Conservation (phyloP, 208 protist genomes). For the Acanthamoeba healyi region DNA sequence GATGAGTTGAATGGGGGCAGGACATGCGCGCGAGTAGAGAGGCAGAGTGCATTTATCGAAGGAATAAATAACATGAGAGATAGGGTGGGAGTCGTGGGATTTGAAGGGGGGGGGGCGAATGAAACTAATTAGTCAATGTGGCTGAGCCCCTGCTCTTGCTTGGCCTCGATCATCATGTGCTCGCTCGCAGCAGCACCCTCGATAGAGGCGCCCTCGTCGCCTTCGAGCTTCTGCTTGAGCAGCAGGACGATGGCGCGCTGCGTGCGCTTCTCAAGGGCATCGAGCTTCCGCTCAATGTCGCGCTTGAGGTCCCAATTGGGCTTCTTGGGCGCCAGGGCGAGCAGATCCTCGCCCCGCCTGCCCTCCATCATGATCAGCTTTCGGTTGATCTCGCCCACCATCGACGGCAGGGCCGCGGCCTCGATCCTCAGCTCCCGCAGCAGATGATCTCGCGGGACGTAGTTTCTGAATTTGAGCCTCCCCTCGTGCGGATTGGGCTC, state of each 20-base stretch:
- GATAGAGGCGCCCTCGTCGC: not conserved
- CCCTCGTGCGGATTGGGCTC: slow-evolving; percentile 26
- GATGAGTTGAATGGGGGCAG: no score
- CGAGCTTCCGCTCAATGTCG: slow-evolving; percentile 83
- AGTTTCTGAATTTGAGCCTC: slow-evolving; percentile 39
- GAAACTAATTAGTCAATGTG: not conserved
- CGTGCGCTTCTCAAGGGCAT: slow-evolving; percentile 83
- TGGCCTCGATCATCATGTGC: not conserved
- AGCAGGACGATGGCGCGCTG: slow-evolving; percentile 83
- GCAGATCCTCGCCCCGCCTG: slow-evolving; percentile 21
- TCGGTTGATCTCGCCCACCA: slow-evolving; percentile 60
- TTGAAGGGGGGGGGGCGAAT: no score
- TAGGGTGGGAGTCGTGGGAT: not conserved
- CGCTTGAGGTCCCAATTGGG: slow-evolving; percentile 87
- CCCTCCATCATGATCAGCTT: slow-evolving; percentile 42
- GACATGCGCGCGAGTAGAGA: no score
- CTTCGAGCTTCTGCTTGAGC: slow-evolving; percentile 34
- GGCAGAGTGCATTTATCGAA: not conserved
- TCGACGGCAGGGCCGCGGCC: slow-evolving; percentile 21
- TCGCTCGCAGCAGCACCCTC: not conserved
- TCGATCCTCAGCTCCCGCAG: slow-evolving; percentile 25
- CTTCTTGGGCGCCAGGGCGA: slow-evolving; percentile 84
- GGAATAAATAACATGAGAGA: not conserved
- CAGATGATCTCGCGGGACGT: slow-evolving; percentile 42
- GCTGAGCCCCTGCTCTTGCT: slow-evolving; percentile 29